Percentiles rank a stretch among this genome's conserved stretches.
Conservation (phyloP, 2,329 filamentous ascomycete species). For the Aureobasidium sp. region DNA sequence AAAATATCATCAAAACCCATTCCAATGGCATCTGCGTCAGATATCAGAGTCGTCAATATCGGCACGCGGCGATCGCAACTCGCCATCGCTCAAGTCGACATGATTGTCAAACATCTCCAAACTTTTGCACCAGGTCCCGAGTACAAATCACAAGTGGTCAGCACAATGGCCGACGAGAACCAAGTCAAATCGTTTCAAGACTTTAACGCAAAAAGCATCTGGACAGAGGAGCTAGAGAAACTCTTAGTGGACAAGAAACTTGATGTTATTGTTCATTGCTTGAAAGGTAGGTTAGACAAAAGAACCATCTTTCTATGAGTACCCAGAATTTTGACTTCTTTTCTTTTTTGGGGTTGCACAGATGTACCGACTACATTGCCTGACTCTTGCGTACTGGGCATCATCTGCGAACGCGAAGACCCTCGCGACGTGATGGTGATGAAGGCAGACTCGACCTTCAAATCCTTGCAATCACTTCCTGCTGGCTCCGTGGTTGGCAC, state of each 20-base stretch:
- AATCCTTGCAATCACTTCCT: conserved; percentile 64
- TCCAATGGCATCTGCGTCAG: neutral
- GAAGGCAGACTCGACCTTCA: conserved; percentile 44
- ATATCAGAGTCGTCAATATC: neutral
- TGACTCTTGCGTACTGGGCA: conserved; percentile 62
- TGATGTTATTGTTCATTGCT: conserved; percentile 76
- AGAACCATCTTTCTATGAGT: neutral
- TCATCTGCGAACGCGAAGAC: conserved; percentile 64
- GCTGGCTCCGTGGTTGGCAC: conserved; percentile 75
- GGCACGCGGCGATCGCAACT: conserved; percentile 59
- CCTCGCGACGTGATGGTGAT: conserved; percentile 39
- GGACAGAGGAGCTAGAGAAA: conserved; percentile 85
- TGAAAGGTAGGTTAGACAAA: conserved; percentile 55
- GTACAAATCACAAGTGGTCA: conserved; percentile 47
- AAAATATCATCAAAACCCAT: neutral
- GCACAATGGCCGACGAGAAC: conserved; percentile 74
- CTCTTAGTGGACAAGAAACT: conserved; percentile 59
- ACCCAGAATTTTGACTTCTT: neutral
- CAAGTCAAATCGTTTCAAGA: conserved; percentile 78
- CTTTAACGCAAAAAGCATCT: conserved; percentile 80
- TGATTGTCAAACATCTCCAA: conserved; percentile 60
- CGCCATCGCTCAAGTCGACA: conserved; percentile 70
- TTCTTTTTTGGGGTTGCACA: conserved; percentile 28
- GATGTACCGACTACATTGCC: conserved; percentile 87
- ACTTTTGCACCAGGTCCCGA: conserved; percentile 56